phyloP scores from a whole-genome alignment of 257 asterid genomes.

The Solanum ahanhuiri region DNA sequence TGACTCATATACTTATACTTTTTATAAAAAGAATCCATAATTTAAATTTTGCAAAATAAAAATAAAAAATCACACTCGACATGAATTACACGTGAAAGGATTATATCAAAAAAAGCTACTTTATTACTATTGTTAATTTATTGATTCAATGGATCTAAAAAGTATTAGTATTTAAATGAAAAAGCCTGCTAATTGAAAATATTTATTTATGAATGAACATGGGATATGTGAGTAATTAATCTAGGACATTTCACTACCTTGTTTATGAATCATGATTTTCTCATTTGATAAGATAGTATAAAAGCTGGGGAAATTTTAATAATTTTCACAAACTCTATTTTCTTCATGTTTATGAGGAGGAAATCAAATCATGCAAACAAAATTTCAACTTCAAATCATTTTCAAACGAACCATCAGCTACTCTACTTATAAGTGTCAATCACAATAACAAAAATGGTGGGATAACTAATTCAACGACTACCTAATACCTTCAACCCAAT shows the following conservation, averaged over 20 bases:
- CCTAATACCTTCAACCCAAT: too few relatives aligned
- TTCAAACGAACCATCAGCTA: too few relatives aligned
- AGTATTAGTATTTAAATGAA: not conserved
- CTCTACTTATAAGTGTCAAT: not conserved
- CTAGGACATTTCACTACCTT: not conserved
- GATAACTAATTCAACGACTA: too few relatives aligned
- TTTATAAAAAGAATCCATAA: not conserved
- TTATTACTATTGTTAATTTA: not conserved
- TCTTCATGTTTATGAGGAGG: too few relatives aligned
- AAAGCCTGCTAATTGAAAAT: not conserved
- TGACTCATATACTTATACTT: not conserved
- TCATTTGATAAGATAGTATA: not conserved
- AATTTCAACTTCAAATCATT: not conserved
- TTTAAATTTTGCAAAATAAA: not conserved
- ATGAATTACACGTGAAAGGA: not conserved
- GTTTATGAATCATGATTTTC: not conserved
- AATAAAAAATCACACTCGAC: not conserved
- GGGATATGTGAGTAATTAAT: not conserved
- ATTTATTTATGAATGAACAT: not conserved
- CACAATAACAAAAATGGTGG: too few relatives aligned
- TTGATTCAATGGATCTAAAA: not conserved
- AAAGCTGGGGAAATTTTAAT: not conserved
- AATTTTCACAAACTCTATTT: too few relatives aligned
- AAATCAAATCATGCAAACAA: not conserved
- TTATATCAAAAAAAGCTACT: not conserved